Evolutionary conservation across 2,329 filamentous ascomycete genomes (phyloP), one percentile per base, ranked within the genome.

Genomic region (Phaeoacremonium minimum): DNA sequence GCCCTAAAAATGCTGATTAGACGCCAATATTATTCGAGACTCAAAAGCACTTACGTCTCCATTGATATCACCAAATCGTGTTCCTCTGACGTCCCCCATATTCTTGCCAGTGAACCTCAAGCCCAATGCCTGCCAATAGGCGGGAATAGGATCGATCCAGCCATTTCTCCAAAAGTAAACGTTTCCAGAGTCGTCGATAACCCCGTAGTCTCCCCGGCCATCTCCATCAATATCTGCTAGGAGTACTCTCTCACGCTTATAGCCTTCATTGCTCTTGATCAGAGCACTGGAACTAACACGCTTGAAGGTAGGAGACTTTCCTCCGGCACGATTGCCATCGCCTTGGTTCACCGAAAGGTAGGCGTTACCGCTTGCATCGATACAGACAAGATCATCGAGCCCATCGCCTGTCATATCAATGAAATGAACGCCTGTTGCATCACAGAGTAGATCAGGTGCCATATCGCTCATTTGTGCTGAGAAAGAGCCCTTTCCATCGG

Each of bases 211-310:
- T 2, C 46, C 14, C 3, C 53, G 46, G 6, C 55, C 54, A 37
- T 59, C 22, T 9, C 22, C 22, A 17, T 57, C 56, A 6, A 58
- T 52, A 40, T 58, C 53, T 1, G 38, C 55, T 7, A 58, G 40
- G 7, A 26, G 9, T 26, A 26, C 22, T n/a, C 22, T 9, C 9
- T 26, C 22, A 9, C 32, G 32, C 14, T 33, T 26, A 22, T 39
- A 45, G 1, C 33, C 37, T 20, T 32, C 41, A 8, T 31, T 36
- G 13, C 32, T 20, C 28, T 46, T 46, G 15, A 53, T 42, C 7
- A 38, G 18, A 15, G 42, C 45, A n/a, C 49, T 45, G 18, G 38
- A 31, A 20, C 32, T 35, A 13, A 35, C 32, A 26, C 32, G 32
- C 15, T 44, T 43, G 32, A 55, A 57, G 2, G 33, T 45, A 0